Evolutionary conservation across 345 rosid species (phyloP).

Genomic region (Anastatica hierochuntica): DNA sequence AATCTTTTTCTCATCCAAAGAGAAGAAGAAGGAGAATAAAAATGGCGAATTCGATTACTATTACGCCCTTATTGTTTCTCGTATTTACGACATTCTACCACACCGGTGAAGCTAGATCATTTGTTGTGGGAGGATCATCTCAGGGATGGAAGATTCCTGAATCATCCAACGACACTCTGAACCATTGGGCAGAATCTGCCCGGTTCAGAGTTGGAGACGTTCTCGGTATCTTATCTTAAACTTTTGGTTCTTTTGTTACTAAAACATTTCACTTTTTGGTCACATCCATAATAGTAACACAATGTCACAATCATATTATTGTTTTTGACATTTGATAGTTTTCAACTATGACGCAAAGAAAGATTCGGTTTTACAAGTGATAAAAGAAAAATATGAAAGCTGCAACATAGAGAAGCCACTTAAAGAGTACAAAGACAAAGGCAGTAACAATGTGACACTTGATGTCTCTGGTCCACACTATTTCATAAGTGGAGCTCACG

Average conservation of each 20-base stretch:
- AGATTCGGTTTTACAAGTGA: constrained; percentile 51
- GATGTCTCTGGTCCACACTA: constrained; percentile 32
- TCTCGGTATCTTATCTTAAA: constrained; percentile 24
- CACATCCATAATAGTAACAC: too few species aligned
- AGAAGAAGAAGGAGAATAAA: neutral
- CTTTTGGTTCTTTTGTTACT: too few species aligned
- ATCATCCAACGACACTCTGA: constrained; percentile 24
- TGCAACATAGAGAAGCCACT: constrained; percentile 36
- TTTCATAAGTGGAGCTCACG: constrained; percentile 58
- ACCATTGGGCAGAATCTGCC: constrained; percentile 27
- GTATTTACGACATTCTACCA: constrained; percentile 17
- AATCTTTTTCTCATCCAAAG: neutral
- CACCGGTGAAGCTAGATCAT: constrained; percentile 27
- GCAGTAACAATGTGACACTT: constrained; percentile 26
- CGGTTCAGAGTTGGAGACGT: constrained; percentile 36
- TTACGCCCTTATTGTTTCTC: constrained; percentile 9
- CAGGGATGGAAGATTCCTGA: constrained; percentile 47
- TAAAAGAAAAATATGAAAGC: constrained; percentile 25
- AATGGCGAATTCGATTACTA: neutral
- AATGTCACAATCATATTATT: too few species aligned
- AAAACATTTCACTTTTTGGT: too few species aligned
- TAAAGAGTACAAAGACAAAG: constrained; percentile 26
- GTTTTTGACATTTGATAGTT: constrained; percentile 30
- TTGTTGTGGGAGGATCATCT: constrained; percentile 42
- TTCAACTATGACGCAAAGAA: constrained; percentile 31